Evolutionary conservation across 2,329 filamentous ascomycete genomes (phyloP), one percentile per base, ranked within the genome.

Genomic region (Cytospora piceae): DNA sequence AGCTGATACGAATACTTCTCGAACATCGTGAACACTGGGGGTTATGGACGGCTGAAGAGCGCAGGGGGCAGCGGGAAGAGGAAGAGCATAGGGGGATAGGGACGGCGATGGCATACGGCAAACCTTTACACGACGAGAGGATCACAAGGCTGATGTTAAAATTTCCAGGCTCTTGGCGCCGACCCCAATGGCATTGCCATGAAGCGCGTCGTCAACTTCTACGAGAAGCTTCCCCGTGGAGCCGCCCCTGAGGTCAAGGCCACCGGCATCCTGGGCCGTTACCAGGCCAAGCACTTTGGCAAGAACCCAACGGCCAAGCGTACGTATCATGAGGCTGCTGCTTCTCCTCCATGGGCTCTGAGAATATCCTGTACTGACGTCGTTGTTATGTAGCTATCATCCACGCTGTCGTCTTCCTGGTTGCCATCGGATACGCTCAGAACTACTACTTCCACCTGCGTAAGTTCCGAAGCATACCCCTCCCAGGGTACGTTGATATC

Each of bases 381-480:
- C 42, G n/a, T 67, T 62, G 49, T 31, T 15, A 67, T 69, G 67
- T 74, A 99, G 95, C 95, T 71, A 87, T 99, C 76, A 85, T 96
- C 74, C 95, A 99, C 81, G 85, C 88, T 74, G 90, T 99, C 74
- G 89, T 86, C 73, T 84, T 87, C 77, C 82, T 99, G 69, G 82
- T 97, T 71, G 81, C 87, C 71, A 78, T 98, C 73, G 94, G 95
- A 75, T 99, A 99, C 82, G 91, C 91, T 74, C 93, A 98, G 84
- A 94, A 97, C 85, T 99, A 99, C 90, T 98, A 99, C 88, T 98
- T 96, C 92, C 96, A 99, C 83, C 87, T 99, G 76, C 93, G 95
- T 99, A 89, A 81, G 92, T 88, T 63, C 7, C 22, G 31, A 7
- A 12, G 17, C 6, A 22, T 49, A 3, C n/a, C n/a, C 7, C 46